phyloP scores from a whole-genome alignment of 2,329 filamentous ascomycete genomes.

The Alternaria sp. region DNA sequence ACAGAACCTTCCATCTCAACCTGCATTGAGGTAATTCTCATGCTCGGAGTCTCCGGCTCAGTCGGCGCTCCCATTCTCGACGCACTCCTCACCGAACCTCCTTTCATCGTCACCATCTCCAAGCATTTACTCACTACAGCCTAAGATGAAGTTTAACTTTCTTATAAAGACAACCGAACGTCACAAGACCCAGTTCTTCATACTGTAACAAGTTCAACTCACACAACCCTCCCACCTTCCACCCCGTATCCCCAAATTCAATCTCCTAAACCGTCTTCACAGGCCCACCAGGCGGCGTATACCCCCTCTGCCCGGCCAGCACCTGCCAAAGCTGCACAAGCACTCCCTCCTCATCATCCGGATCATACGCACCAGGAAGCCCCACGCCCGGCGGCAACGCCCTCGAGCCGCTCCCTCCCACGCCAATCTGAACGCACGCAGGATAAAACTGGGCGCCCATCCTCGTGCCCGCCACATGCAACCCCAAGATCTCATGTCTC shows the following conservation, averaged over 20 bases:
- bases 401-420: slow-evolving; percentile 23
- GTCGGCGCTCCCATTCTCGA: slow-evolving; percentile 38
- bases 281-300: slow-evolving; percentile 31
- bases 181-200: neutral
- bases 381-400: slow-evolving; percentile 28
- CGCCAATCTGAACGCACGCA: slow-evolving; percentile 27
- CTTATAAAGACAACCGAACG: neutral
- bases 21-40: slow-evolving; percentile 32
- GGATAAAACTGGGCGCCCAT: slow-evolving; percentile 35
- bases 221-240: neutral
- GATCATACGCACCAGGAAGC: slow-evolving; percentile 34
- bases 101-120: slow-evolving; percentile 44
- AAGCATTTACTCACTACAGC: neutral
- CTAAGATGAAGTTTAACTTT: neutral
- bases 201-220: neutral
- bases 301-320: slow-evolving; percentile 21
- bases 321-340: slow-evolving; percentile 30
- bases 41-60: slow-evolving; percentile 42
- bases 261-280: slow-evolving; percentile 22
- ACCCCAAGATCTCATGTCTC: slow-evolving; percentile 31
- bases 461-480: slow-evolving; percentile 28
- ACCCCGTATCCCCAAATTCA: neutral
- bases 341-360: slow-evolving; percentile 31
- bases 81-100: slow-evolving; percentile 47
- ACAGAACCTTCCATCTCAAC: slow-evolving; percentile 11